Conservation (phyloP, 352 stramenopile species). For the Globisporangium yorkense region DNA sequence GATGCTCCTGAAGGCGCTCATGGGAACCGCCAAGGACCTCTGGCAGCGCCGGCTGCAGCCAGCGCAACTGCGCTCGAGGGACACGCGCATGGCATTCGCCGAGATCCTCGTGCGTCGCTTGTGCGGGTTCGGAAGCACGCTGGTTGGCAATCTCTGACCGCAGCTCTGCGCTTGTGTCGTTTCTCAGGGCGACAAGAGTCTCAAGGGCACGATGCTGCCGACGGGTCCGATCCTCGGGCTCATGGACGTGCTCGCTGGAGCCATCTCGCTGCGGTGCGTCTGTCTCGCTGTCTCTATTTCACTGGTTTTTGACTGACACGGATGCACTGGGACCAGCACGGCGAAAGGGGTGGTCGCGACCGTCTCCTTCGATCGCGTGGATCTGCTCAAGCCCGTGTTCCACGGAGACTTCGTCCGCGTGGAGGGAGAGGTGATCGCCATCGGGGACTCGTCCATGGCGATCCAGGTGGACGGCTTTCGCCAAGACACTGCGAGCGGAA, state of each 20-base stretch:
- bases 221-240: constrained; percentile 46
- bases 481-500: constrained; percentile 28
- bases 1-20: constrained; percentile 39
- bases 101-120: constrained; percentile 43
- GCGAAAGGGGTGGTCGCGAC: constrained; percentile 31
- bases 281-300: too few relatives aligned
- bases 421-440: constrained; percentile 41
- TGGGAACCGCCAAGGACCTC: constrained; percentile 31
- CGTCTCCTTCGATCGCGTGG: constrained; percentile 55
- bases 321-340: constrained; percentile 6
- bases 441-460: constrained; percentile 45
- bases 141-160: too few relatives aligned
- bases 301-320: too few relatives aligned
- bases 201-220: constrained; percentile 35
- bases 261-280: constrained; percentile 28
- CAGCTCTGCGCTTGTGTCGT: neutral
- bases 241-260: constrained; percentile 47
- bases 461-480: constrained; percentile 45
- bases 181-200: constrained; percentile 39
- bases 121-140: neutral
- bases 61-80: constrained; percentile 34
- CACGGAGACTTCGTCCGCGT: constrained; percentile 48
- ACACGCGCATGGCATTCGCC: constrained; percentile 47
- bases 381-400: constrained; percentile 47
- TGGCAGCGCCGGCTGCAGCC: constrained; percentile 42